phyloP scores from a whole-genome alignment of 345 rosid genomes.

The Theobroma cacao region DNA sequence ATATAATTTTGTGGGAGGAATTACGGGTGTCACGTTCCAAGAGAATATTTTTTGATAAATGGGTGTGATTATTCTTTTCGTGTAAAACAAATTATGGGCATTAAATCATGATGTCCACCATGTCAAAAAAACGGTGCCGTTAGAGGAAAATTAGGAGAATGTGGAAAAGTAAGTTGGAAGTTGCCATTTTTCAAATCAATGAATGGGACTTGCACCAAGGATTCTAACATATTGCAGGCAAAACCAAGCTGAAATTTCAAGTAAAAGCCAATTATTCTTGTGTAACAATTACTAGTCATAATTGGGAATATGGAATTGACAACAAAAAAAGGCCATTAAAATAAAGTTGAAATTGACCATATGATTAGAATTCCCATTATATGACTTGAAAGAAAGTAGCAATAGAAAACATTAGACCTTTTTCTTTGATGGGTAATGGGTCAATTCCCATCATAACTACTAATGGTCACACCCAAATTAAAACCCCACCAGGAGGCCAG shows the following conservation, averaged over 20 bases:
- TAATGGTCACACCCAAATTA: background rate
- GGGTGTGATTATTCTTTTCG: background rate
- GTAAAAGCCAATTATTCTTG: background rate
- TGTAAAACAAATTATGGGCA: background rate
- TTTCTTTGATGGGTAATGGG: background rate
- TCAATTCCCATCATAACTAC: background rate
- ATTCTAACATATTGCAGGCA: no score
- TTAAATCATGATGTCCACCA: background rate
- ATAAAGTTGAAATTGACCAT: background rate
- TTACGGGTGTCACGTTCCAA: constrained; percentile 1
- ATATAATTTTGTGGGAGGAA: background rate
- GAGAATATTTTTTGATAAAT: background rate
- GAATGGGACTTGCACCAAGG: no score
- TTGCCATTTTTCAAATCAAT: no score
- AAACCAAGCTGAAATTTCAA: no score
- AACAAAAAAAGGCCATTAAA: background rate
- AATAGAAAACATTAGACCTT: background rate
- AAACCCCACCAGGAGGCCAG: background rate
- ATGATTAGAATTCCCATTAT: background rate
- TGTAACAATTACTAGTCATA: background rate
- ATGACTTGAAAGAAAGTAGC: background rate
- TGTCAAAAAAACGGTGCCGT: background rate
- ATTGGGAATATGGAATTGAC: background rate
- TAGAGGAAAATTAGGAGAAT: background rate
- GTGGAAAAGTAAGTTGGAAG: no score